phyloP scores from a whole-genome alignment of 1,284 basidiomycete genomes.

The Pseudozyma sp. region DNA sequence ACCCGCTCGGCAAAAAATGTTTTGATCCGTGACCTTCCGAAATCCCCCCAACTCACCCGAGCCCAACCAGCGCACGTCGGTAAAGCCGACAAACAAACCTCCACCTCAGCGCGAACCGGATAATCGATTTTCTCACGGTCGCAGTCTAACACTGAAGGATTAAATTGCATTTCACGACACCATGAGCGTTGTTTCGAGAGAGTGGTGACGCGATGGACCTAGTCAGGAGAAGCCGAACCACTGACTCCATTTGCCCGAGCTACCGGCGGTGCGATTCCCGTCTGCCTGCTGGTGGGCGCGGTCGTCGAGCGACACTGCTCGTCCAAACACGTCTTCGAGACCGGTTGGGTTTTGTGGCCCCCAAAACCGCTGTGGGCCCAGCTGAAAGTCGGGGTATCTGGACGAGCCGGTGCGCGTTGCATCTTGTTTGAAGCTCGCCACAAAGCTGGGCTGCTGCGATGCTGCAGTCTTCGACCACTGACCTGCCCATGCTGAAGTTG shows the following conservation, averaged over 20 bases:
- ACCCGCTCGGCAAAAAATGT: not conserved
- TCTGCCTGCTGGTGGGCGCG: not conserved
- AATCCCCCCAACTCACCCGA: not conserved
- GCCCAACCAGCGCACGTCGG: not conserved
- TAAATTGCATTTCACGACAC: not conserved
- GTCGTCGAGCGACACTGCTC: constrained; percentile 38
- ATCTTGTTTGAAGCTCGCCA: not conserved
- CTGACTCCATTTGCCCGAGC: constrained; percentile 29
- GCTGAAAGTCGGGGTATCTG: constrained; percentile 29
- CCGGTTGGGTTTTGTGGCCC: constrained; percentile 55
- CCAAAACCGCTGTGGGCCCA: constrained; percentile 58
- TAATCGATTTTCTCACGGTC: not conserved
- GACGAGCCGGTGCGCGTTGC: constrained; percentile 2
- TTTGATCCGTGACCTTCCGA: constrained; percentile 42
- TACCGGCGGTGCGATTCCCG: not conserved
- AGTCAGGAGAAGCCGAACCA: constrained; percentile 39
- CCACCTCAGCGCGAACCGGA: not conserved
- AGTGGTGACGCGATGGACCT: not conserved
- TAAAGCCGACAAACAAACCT: constrained; percentile 27
- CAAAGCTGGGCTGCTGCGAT: not conserved
- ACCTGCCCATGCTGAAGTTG: constrained; percentile 2
- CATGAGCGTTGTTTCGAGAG: too few species aligned
- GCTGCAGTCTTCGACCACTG: constrained; percentile 3
- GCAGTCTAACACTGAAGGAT: not conserved
- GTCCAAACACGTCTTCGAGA: constrained; percentile 58